Evolutionary conservation across 495 filamentous ascomycete species (phyloP).

Genomic region (Bombardia bombarda): DNA sequence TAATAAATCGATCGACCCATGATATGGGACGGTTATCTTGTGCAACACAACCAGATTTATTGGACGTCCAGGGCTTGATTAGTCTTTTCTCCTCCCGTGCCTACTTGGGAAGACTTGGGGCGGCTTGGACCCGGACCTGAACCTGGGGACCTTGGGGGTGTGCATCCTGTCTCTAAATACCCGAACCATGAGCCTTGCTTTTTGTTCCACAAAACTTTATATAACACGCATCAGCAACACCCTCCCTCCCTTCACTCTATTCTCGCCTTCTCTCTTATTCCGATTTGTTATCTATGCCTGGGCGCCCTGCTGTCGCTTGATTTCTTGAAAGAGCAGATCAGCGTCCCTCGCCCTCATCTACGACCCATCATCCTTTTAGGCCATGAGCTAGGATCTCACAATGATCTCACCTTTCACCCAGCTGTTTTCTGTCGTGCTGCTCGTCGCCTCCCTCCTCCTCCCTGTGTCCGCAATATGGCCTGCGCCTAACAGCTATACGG

Average conservation of each 20-base stretch:
- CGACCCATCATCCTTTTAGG: neutral
- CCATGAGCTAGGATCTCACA: neutral
- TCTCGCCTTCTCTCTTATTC: neutral
- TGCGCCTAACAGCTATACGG: conserved; percentile 41
- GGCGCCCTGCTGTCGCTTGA: no score
- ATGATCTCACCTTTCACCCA: conserved; percentile 27
- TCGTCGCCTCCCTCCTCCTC: conserved; percentile 21
- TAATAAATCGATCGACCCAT: neutral
- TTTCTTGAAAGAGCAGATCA: no score
- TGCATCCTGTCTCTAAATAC: neutral
- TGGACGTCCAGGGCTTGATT: no score
- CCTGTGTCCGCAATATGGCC: conserved; percentile 52
- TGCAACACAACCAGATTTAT: neutral
- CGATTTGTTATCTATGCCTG: no score
- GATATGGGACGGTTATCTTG: neutral
- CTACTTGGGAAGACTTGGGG: no score
- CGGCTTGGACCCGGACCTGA: no score
- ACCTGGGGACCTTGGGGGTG: no score
- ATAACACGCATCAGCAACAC: neutral
- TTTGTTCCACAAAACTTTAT: neutral
- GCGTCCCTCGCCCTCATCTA: no score
- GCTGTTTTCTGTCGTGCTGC: conserved; percentile 23
- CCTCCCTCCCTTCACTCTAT: neutral
- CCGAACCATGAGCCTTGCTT: conserved; percentile 1
- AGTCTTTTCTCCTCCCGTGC: neutral